These are phyloP conservation scores for Sclerospora graminicola DNA, from an alignment of 352 stramenopile species.

Conservation along the genomic window DNA sequence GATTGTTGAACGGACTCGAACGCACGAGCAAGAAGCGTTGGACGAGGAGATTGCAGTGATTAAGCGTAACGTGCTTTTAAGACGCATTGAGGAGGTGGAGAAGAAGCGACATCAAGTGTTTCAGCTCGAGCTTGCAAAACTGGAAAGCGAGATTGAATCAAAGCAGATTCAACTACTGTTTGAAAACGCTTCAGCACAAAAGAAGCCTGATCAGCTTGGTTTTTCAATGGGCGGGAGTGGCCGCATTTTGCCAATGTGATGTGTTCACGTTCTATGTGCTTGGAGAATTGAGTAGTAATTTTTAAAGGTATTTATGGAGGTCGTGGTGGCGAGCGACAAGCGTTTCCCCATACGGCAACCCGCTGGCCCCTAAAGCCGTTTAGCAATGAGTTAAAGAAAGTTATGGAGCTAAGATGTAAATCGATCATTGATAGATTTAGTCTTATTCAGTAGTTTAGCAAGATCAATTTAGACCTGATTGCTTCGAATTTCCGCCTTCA, in stretches of 20 bases:
- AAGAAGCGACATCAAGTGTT: slow-evolving; percentile 18
- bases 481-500: too few relatives aligned
- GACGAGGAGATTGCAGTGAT: slow-evolving; percentile 5
- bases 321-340: too few relatives aligned
- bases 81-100: slow-evolving; percentile 19
- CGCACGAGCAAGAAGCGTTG: slow-evolving; percentile 2
- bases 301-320: too few relatives aligned
- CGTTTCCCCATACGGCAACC: too few relatives aligned
- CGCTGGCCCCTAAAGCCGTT: too few relatives aligned
- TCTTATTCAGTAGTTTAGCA: too few relatives aligned
- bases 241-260: slow-evolving; percentile 29
- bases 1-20: slow-evolving; percentile 5
- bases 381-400: too few relatives aligned
- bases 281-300: too few relatives aligned
- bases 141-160: slow-evolving; percentile 19
- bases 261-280: too few relatives aligned
- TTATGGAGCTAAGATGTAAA: too few relatives aligned
- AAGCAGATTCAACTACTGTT: slow-evolving; percentile 33
- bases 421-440: too few relatives aligned
- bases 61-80: slow-evolving; percentile 15
- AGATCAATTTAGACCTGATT: too few relatives aligned
- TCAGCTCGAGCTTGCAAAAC: slow-evolving; percentile 16
- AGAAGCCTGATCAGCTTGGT: slow-evolving; percentile 36
- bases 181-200: slow-evolving; percentile 33
- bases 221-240: slow-evolving; percentile 27